Conservation (phyloP, 495 filamentous ascomycete genomes). For the Penicillium ucsense region DNA sequence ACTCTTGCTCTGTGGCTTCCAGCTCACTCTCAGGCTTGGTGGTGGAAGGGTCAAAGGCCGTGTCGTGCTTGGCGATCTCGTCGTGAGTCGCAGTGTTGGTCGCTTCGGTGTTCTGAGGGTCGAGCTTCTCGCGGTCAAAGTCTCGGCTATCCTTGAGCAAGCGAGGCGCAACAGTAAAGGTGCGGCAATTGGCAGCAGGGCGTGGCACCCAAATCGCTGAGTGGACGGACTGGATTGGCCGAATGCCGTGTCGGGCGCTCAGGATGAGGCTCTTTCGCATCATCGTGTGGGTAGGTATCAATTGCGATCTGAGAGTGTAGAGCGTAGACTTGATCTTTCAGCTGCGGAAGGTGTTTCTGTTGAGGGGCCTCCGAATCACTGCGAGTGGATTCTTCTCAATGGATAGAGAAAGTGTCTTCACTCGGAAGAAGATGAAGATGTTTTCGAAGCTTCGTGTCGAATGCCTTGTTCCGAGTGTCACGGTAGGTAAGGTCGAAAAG, state of each 20-base stretch:
- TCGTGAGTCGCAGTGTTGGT: constrained; percentile 50
- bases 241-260: constrained; percentile 12
- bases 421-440: no score
- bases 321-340: no score
- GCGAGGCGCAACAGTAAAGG: constrained; percentile 9
- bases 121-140: constrained; percentile 45
- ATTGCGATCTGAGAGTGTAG: no score
- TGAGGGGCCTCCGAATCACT: no score
- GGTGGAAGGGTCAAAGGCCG: constrained; percentile 50
- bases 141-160: constrained; percentile 25
- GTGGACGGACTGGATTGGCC: not conserved
- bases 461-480: no score
- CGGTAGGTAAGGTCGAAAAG: no score
- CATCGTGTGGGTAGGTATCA: not conserved
- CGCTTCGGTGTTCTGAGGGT: constrained; percentile 46
- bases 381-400: no score
- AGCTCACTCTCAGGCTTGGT: constrained; percentile 49
- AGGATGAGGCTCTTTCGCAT: constrained; percentile 22
- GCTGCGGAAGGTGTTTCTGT: no score
- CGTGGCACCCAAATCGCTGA: not conserved
- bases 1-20: constrained; percentile 27
- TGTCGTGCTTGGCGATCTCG: constrained; percentile 35
- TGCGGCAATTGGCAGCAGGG: not conserved
- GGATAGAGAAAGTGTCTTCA: no score
- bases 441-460: no score